Conservation (phyloP, 768 basidiomycete species). For the Mycena sanguinolenta region DNA sequence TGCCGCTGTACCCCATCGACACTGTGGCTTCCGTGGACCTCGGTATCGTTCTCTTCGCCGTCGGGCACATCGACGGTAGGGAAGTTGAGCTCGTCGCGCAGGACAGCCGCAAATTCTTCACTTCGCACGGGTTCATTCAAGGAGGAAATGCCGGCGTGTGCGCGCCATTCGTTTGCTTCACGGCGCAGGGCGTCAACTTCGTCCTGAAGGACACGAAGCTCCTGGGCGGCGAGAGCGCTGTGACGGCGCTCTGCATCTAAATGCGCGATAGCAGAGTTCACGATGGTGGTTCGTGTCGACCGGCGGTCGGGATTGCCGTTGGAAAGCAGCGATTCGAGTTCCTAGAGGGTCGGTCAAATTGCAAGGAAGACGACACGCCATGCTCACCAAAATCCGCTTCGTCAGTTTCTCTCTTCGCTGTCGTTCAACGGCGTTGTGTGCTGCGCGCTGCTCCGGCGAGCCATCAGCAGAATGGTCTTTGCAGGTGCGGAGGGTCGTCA, state of each 20-base stretch:
- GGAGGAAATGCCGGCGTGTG: slow-evolving; percentile 76
- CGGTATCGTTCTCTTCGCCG: not conserved
- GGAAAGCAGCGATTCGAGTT: slow-evolving; percentile 91
- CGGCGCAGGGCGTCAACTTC: slow-evolving; percentile 89
- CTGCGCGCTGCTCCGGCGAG: not conserved
- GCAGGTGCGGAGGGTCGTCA: not conserved
- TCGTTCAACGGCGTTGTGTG: not conserved
- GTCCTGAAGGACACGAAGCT: slow-evolving; percentile 80
- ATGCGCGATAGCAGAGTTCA: slow-evolving; percentile 94
- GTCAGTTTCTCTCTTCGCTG: not conserved
- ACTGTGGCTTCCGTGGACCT: not conserved
- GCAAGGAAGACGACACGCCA: not conserved
- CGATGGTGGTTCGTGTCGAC: slow-evolving; percentile 95
- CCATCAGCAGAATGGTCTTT: not conserved
- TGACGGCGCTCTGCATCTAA: slow-evolving; percentile 87
- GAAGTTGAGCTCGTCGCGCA: slow-evolving; percentile 78
- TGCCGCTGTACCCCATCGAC: not conserved
- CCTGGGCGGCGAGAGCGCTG: slow-evolving; percentile 84
- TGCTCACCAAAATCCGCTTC: not conserved
- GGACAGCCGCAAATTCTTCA: slow-evolving; percentile 78
- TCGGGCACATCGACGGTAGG: slow-evolving; percentile 15
- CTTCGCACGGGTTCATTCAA: slow-evolving; percentile 81
- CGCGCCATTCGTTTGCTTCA: slow-evolving; percentile 95
- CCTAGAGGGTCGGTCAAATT: slow-evolving; percentile 59
- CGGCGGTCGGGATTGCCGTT: slow-evolving; percentile 91